Conservation (phyloP, 768 basidiomycete genomes). For the Tulasnella calospora region DNA sequence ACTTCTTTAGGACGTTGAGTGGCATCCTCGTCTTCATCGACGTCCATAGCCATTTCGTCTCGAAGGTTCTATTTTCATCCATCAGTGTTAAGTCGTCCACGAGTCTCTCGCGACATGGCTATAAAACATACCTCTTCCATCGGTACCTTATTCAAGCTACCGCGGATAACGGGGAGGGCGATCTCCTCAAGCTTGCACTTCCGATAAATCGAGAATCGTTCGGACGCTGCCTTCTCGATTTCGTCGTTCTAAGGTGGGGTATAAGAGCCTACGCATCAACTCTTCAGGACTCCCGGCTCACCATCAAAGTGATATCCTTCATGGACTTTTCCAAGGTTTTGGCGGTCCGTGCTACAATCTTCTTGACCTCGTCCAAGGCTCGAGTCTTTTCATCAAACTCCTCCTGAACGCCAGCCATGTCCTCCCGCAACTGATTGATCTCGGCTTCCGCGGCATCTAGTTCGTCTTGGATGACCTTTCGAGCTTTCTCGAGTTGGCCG, state of each 20-base stretch:
- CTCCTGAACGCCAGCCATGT: conserved; percentile 55
- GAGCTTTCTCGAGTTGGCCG: conserved; percentile 12
- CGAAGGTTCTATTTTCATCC: conserved; percentile 55
- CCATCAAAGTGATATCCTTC: conserved; percentile 84
- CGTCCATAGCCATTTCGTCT: conserved; percentile 85
- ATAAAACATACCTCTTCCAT: conserved; percentile 78
- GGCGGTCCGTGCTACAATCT: conserved; percentile 59
- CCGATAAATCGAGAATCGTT: conserved; percentile 80
- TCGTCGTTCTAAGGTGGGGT: conserved; percentile 62
- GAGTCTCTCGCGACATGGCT: neutral
- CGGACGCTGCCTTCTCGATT: conserved; percentile 80
- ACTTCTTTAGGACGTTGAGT: conserved; percentile 68
- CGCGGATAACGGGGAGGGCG: conserved; percentile 66
- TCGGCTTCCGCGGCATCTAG: conserved; percentile 51
- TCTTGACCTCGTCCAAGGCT: conserved; percentile 70
- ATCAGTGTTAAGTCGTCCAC: conserved; percentile 15
- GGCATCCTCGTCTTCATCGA: conserved; percentile 83
- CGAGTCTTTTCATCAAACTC: conserved; percentile 68
- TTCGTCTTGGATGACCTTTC: conserved; percentile 41
- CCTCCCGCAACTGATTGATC: conserved; percentile 53
- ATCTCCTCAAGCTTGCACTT: conserved; percentile 94
- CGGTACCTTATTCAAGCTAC: conserved; percentile 78
- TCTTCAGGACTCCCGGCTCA: conserved; percentile 35
- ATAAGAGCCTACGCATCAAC: neutral
- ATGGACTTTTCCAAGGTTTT: conserved; percentile 78